Evolutionary conservation across 2,329 filamentous ascomycete species (phyloP), one percentile per base, ranked within the genome.

Genomic region (Bipolaris victoriae): DNA sequence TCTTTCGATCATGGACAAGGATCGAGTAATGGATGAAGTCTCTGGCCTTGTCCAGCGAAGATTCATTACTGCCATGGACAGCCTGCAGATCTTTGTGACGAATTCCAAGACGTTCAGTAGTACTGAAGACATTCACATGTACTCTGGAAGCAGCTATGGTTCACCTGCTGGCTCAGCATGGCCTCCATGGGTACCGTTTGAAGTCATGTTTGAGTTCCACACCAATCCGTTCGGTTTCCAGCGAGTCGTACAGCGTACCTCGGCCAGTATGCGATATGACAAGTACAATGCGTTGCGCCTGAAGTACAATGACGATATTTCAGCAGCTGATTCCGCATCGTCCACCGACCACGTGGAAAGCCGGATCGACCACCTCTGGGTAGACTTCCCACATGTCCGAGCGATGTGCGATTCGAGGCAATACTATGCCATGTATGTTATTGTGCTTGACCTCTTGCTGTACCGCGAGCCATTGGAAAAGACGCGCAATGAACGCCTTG

Each of bases 351-450:
- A 81, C 61, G 78, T 83, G 46, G 91, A 96, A 73, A 88, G 83
- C 64, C 86, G 92, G n/a, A 94, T 97, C 80, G 95, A 99, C 76
- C 94, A 96, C 72, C 86, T 99, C 13, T 97, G 91, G 87, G 91
- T 99, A 33, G 93, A 98, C 70, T 99, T 99, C 70, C 95, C 95
- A 11, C 91, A 96, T 63, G 88, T 96, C 41, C 86, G 92, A 55
- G 94, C 92, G n/a, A 87, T 97, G 44, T 99, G 96, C 80, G 96
- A 99, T 77, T 99, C 96, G 5, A 87, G 90, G 37, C 94, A 99
- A 77, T 99, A 99, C 79, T 99, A 96, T 74, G 91, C 95, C 4
- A 88, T 99, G 82, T 99, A 99, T 72, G 92, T 99, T 77, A 99
- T 99, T 66, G 94, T 97, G 3, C 83, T 98, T 62, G 95, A 99